phyloP scores from a whole-genome alignment of 306 rosid species.

The Vigna radiata region DNA sequence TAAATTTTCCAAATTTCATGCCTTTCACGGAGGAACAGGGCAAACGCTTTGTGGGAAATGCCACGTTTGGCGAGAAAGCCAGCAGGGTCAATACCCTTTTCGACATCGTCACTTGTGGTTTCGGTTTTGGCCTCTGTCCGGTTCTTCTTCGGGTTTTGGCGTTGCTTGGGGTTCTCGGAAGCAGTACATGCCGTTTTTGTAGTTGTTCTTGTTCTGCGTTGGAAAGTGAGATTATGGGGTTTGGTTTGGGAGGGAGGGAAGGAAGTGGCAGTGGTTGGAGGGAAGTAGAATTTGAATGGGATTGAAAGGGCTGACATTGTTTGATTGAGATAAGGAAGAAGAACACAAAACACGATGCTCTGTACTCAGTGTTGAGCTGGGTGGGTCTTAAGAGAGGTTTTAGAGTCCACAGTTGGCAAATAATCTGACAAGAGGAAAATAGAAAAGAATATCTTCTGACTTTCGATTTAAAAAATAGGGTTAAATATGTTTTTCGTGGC shows the following conservation, averaged over 20 bases:
- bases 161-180: conserved; percentile 66
- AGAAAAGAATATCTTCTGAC: background rate
- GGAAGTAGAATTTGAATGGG: conserved; percentile 51
- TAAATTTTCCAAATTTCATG: conserved; percentile 25
- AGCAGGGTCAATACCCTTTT: conserved; percentile 78
- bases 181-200: conserved; percentile 61
- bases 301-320: conserved; percentile 61
- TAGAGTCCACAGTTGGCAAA: conserved; percentile 48
- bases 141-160: conserved; percentile 40
- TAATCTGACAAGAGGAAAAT: background rate
- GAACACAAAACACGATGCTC: background rate
- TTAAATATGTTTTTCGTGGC: too few species aligned
- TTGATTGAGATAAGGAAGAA: conserved; percentile 39
- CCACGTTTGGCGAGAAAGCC: conserved; percentile 84
- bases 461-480: background rate
- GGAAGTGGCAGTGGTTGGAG: conserved; percentile 37
- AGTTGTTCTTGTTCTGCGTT: conserved; percentile 51
- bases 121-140: conserved; percentile 45
- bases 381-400: conserved; percentile 60
- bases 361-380: background rate
- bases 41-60: conserved; percentile 79
- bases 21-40: conserved; percentile 96
- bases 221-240: conserved; percentile 52
- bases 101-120: conserved; percentile 51
- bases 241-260: conserved; percentile 51